Percentiles rank a stretch among this genome's conserved stretches.
phyloP scores from a whole-genome alignment of 2,329 filamentous ascomycete species.

The Penicillium sp. region DNA sequence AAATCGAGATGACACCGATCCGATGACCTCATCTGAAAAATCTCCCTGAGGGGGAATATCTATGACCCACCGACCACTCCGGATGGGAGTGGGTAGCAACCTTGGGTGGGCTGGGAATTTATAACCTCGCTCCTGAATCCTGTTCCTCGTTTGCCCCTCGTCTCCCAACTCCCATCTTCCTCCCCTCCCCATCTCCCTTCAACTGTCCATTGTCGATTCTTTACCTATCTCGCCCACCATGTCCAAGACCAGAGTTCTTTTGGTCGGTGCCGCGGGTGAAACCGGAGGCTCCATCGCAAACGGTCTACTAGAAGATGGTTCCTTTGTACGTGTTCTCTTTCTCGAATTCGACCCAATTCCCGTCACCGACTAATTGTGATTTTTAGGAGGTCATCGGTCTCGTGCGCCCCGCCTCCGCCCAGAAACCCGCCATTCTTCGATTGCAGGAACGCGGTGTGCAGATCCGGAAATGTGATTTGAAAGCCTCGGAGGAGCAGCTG shows the following conservation, averaged over 20 bases:
- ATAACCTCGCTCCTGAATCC: conserved; percentile 31
- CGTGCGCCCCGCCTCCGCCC: conserved; percentile 43
- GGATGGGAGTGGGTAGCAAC: conserved; percentile 31
- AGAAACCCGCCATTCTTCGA: conserved; percentile 42
- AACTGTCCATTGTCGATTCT: background rate
- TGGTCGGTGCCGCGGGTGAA: conserved; percentile 39
- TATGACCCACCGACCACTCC: conserved; percentile 32
- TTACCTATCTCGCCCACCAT: conserved; percentile 21
- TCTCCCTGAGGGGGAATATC: conserved; percentile 23
- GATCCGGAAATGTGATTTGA: conserved; percentile 43
- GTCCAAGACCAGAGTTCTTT: conserved; percentile 34
- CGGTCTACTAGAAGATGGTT: conserved; percentile 30
- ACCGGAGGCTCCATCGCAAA: conserved; percentile 38
- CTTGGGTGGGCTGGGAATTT: conserved; percentile 28
- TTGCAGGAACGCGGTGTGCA: conserved; percentile 43
- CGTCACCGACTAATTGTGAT: background rate
- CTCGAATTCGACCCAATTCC: background rate
- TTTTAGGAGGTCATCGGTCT: conserved; percentile 47
- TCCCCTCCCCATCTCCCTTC: conserved; percentile 1
- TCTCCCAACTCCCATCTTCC: conserved; percentile 1
- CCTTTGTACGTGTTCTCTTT: conserved; percentile 15
- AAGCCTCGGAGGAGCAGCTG: conserved; percentile 39
- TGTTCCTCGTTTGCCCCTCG: conserved; percentile 12
- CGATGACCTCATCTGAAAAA: background rate
- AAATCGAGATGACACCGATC: no score